Evolutionary conservation across 1,284 basidiomycete genomes (phyloP), one percentile per base, ranked within the genome.

Genomic region (Ustilago sp.): DNA sequence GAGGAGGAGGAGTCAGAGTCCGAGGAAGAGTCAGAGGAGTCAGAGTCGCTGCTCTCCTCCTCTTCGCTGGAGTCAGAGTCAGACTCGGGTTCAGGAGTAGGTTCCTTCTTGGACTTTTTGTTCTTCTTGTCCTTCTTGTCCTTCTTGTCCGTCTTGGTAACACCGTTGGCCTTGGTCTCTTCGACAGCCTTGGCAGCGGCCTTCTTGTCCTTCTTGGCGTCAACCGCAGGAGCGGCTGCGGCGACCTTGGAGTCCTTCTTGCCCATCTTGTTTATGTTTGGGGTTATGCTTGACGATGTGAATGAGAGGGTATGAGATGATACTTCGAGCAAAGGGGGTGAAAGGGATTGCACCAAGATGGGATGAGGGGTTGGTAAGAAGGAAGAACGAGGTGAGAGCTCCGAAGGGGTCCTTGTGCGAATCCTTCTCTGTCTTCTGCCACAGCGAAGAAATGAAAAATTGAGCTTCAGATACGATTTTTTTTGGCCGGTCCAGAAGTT

Each of bases 71-170:
- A 68, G 23, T 59, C 61, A 32, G 67, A 68, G 39, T 61, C 55
- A 38, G 52, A 54, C 28, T 54, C 52, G 35, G 52, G 32, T 23
- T 54, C 52, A 38, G 48, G 48, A 50, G 48, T 50, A 32, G 48
- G 48, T 28, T 50, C 48, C 48, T 50, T 50, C 48, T 50, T 50
- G 28, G 48, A 28, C 48, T 50, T 50, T 28, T 50, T 50, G 28
- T 23, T 0, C 28, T 50, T 50, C 31, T 50, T 50, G 28, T 23
- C 15, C 28, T 50, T 50, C 31, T 50, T 50, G 28, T 13, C 23
- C 28, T 81, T 81, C 78, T 81, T 81, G 19, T 57, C 48, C 72
- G 79, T 76, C 68, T 81, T 80, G 57, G 61, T 59, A 65, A 70
- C 70, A 50, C 66, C 70, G 67, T 68, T 74, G 56, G 69, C 31